Evolutionary conservation across 2,329 filamentous ascomycete species (phyloP), one percentile per base, ranked within the genome.

Genomic region (Cadophora luteo-olivacea): DNA sequence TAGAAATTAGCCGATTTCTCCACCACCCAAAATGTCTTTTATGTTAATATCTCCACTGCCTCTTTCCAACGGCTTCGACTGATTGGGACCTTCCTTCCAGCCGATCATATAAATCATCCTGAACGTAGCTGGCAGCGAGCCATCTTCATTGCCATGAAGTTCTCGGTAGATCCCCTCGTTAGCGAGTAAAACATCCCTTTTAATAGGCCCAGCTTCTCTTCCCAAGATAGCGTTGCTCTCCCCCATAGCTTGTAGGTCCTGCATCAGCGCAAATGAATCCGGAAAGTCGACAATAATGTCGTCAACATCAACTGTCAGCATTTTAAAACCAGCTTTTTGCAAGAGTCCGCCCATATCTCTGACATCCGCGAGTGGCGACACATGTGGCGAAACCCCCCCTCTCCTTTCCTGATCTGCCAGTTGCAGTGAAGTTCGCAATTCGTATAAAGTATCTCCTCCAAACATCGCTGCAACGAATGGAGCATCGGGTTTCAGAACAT

Each of bases 81-180:
- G 94, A 64, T 90, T 87, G 36, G 87, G 86, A 1, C 92, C 91
- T 73, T 94, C 92, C 78, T 95, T 97, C 96, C 96, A 99, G 0
- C 96, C 96, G 80, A 99, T 99, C 94, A 98, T 97, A 80, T 96
- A 97, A 70, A 99, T 97, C 74, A 97, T 86, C 74, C 96, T 87
- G 78, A 97, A 99, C 0, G 96, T 99, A 0, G 96, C 96, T 0
- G 96, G 96, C 70, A 96, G 85, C 0, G 83, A 87, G 24, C 87
- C 91, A 75, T 92, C 91, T 54, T 89, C 86, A 75, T 97, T 94
- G 22, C 92, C 94, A 79, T 99, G 94, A 67, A 99, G 81, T 77
- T 91, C 90, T 60, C 89, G 86, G 79, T 99, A 99, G 67, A 99
- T 97, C 51, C 89, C 92, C 72, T 98, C 92, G 32, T 89, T 91